Evolutionary conservation across 345 rosid species (phyloP).

Genomic region (Lagerstroemia speciosa): DNA sequence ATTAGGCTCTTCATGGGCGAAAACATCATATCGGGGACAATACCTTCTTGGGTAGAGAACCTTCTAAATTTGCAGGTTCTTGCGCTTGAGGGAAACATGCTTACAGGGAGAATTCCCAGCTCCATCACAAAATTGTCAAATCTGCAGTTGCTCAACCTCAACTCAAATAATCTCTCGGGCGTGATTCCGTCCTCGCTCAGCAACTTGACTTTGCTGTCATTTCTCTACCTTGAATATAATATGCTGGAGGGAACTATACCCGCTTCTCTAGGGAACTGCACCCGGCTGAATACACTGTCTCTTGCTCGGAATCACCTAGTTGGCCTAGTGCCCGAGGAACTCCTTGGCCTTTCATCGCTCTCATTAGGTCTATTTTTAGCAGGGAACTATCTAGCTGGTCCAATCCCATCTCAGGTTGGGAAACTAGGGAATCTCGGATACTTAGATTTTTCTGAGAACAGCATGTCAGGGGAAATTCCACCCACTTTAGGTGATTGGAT

Average conservation of each 20-base stretch:
- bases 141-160: neutral
- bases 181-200: slow-evolving; percentile 8
- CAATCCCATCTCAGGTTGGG: neutral
- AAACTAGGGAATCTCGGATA: neutral
- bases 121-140: slow-evolving; percentile 1
- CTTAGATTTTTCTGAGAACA: slow-evolving; percentile 3
- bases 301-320: slow-evolving; percentile 5
- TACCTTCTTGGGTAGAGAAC: slow-evolving; percentile 3
- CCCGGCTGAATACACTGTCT: neutral
- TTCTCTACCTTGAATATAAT: neutral
- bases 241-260: slow-evolving; percentile 7
- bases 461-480: slow-evolving; percentile 8
- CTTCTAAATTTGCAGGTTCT: slow-evolving; percentile 4
- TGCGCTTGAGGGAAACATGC: neutral
- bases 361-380: neutral
- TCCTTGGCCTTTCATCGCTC: neutral
- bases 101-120: neutral
- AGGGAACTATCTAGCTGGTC: neutral
- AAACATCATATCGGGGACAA: slow-evolving; percentile 4
- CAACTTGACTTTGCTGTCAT: neutral
- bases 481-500: neutral
- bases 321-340: neutral
- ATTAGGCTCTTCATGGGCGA: neutral
- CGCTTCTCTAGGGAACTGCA: slow-evolving; percentile 4
- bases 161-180: neutral